phyloP scores from a whole-genome alignment of 306 rosid species.

The Sindora glabra region DNA sequence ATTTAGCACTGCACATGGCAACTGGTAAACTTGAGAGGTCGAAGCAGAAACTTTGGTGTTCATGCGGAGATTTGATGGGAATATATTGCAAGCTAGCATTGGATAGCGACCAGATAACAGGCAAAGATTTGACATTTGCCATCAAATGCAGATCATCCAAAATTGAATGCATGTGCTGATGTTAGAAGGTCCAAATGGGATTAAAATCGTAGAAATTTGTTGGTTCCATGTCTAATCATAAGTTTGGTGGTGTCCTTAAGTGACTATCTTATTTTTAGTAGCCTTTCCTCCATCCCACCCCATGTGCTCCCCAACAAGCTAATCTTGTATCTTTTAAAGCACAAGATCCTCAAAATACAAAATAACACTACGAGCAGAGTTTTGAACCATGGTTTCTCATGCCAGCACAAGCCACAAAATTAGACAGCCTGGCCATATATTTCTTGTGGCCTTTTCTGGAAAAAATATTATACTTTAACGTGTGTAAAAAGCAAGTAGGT shows the following conservation, averaged over 20 bases:
- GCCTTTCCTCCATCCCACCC: constrained; percentile 29
- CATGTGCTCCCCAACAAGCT: constrained; percentile 62
- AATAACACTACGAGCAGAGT: not conserved
- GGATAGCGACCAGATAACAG: constrained; percentile 4
- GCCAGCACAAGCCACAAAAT: too few species aligned
- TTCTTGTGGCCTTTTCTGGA: too few species aligned
- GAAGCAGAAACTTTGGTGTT: too few species aligned
- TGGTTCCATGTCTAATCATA: constrained; percentile 52
- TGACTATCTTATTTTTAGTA: constrained; percentile 11
- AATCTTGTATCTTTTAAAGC: constrained; percentile 11
- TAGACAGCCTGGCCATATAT: too few species aligned
- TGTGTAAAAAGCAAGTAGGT: too few species aligned
- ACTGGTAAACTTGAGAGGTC: not conserved
- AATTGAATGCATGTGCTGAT: too few species aligned
- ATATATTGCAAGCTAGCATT: constrained; percentile 3
- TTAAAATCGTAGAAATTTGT: constrained; percentile 31
- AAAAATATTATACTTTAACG: too few species aligned
- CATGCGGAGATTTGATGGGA: not conserved
- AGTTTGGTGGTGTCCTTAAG: constrained; percentile 60
- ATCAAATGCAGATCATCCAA: not conserved
- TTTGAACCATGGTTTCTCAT: too few species aligned
- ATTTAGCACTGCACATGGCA: not conserved
- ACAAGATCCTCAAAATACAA: not conserved
- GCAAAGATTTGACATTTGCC: constrained; percentile 14
- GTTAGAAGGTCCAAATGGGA: too few species aligned